Percentiles rank a stretch among this genome's conserved stretches.
Conservation (phyloP, 768 basidiomycete genomes). For the Suillus subalutaceus region DNA sequence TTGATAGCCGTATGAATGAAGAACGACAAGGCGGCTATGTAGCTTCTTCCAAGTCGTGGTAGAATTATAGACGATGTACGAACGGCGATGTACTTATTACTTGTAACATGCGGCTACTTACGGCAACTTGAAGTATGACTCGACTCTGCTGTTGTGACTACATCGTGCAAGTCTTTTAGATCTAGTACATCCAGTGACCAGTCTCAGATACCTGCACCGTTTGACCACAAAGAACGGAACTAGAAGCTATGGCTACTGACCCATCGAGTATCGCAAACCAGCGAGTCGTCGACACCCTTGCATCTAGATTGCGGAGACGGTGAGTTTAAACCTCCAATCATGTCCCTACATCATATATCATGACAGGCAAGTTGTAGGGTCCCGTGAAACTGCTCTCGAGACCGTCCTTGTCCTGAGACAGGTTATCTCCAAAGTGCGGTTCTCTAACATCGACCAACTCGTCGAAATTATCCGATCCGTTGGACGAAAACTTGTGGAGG, state of each 20-base stretch:
- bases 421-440: slow-evolving; percentile 85
- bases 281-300: slow-evolving; percentile 68
- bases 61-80: slow-evolving; percentile 1
- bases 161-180: background rate
- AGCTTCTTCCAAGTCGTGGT: background rate
- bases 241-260: slow-evolving; percentile 45
- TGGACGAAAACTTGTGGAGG: slow-evolving; percentile 81
- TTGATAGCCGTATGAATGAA: background rate
- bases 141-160: slow-evolving; percentile 9
- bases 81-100: background rate
- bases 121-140: slow-evolving; percentile 24
- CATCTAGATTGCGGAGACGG: slow-evolving; percentile 72
- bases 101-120: slow-evolving; percentile 14
- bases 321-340: slow-evolving; percentile 39
- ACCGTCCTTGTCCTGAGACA: slow-evolving; percentile 87
- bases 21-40: background rate
- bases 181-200: background rate
- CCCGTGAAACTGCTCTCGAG: slow-evolving; percentile 85
- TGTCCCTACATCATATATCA: slow-evolving; percentile 18
- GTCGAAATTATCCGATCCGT: slow-evolving; percentile 77
- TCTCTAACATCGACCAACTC: slow-evolving; percentile 85
- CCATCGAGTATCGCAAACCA: slow-evolving; percentile 43
- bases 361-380: slow-evolving; percentile 87
- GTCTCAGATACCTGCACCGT: background rate
- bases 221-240: background rate